Percentiles rank a stretch among this genome's conserved stretches.
Conservation (phyloP, 1,284 basidiomycete genomes). For the Rhodotorula sp. region DNA sequence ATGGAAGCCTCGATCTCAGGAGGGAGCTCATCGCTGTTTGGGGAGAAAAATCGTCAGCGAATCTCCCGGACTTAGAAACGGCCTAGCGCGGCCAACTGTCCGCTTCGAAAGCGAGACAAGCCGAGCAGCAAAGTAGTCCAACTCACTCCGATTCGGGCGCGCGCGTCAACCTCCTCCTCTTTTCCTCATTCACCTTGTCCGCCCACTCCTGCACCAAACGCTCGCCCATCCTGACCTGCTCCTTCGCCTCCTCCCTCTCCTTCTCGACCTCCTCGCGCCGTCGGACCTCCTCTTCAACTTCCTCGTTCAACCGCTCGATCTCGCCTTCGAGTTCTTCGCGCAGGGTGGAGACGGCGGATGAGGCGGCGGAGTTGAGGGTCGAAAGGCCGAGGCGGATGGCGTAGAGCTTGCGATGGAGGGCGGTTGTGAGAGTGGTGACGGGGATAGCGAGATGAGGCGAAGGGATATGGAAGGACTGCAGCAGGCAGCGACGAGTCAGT, state of each 20-base stretch:
- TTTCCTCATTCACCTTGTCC: not conserved
- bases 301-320: constrained; percentile 3
- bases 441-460: constrained; percentile 26
- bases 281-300: constrained; percentile 11
- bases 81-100: no score
- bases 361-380: constrained; percentile 3
- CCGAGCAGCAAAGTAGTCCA: no score
- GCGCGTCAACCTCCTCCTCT: not conserved
- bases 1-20: not conserved
- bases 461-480: constrained; percentile 24
- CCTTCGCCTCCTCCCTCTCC: constrained; percentile 5
- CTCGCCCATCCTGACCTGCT: constrained; percentile 7
- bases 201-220: constrained; percentile 25
- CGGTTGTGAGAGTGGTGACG: constrained; percentile 5
- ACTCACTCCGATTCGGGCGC: constrained; percentile 9
- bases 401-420: constrained; percentile 28
- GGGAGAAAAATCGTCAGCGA: fast-evolving
- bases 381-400: constrained; percentile 25
- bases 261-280: not conserved
- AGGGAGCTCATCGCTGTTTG: not conserved
- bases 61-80: no score
- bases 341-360: not conserved
- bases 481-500: no score
- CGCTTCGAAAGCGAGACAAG: not conserved
- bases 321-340: constrained; percentile 15